Evolutionary conservation across 2,329 filamentous ascomycete genomes (phyloP), one percentile per base, ranked within the genome.

Genomic region (Tolypocladium endophyticum): DNA sequence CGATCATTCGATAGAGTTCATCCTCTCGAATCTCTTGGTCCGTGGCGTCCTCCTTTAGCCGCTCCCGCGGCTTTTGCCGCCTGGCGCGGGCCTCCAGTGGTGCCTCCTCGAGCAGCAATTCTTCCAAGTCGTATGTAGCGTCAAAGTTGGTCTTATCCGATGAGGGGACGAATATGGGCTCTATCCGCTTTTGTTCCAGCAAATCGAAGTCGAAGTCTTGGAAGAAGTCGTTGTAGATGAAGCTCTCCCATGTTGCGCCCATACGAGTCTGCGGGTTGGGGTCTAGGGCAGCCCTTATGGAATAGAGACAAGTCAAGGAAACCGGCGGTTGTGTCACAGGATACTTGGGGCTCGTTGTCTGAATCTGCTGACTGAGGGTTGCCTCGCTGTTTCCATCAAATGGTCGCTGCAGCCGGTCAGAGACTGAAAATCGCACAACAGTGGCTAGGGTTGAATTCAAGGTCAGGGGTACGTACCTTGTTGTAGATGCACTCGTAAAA

Each of bases 401-500:
- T 28, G 94, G 94, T 67, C 94, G 85, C 90, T 96, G 69, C 45
- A 41, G 56, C 30, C 14, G 33, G 45, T 64, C 65, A 57, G 33
- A 52, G n/a, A 55, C 16, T n/a, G 53, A 52, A 3, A 5, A 12
- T 20, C 14, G 2, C 50, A 9, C 28, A 9, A 18, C 20, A 16
- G 20, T 9, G 18, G 1, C 9, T 4, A n/a, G 14, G 16, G 14
- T 20, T 11, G 25, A 5, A 5, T 14, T 20, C 25, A 28, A 30
- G 6, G 7, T 9, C 28, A n/a, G 30, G 28, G 28, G 11, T 58
- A 71, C 80, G 58, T 75, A 92, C 91, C 87, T 95, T 97, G 77
- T 95, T 96, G 78, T 97, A 99, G 65, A 99, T 97, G 81, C 94
- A 97, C 74, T 99, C 94, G 74, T 97, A 99, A 73, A 97, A 97